Conservation (phyloP, 805 yeast species). For the Ogataea trehaloabstinens region DNA sequence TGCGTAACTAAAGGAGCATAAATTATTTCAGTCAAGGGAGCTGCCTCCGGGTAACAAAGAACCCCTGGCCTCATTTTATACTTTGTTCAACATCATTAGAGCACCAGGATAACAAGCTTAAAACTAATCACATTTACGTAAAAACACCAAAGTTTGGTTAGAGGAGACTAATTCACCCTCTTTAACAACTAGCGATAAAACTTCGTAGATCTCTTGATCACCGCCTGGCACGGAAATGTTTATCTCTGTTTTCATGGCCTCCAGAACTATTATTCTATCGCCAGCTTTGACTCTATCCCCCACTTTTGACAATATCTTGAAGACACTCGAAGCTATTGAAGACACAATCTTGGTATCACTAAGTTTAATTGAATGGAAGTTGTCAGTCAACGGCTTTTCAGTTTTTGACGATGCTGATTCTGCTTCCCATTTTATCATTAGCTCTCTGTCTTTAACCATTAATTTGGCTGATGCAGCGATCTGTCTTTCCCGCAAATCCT, state of each 20-base stretch:
- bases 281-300: conserved; percentile 72
- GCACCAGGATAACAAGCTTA: background rate
- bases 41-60: background rate
- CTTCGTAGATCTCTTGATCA: background rate
- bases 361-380: conserved; percentile 39
- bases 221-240: background rate
- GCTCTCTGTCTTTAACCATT: conserved; percentile 68
- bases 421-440: conserved; percentile 45
- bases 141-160: background rate
- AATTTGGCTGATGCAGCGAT: conserved; percentile 77
- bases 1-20: background rate
- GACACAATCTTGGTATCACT: conserved; percentile 80
- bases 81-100: background rate
- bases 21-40: background rate
- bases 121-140: background rate
- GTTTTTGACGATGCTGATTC: conserved; percentile 44
- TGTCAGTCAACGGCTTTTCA: conserved; percentile 1
- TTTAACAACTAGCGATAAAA: background rate
- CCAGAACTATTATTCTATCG: conserved; percentile 82
- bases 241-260: conserved; percentile 98
- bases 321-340: conserved; percentile 91
- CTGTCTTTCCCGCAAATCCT: conserved; percentile 31
- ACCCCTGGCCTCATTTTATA: background rate
- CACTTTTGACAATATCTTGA: conserved; percentile 84
- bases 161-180: background rate